Base-by-base conservation (phyloP, 257 asterid genomes). In the Scutellaria baicalensis region DNA sequence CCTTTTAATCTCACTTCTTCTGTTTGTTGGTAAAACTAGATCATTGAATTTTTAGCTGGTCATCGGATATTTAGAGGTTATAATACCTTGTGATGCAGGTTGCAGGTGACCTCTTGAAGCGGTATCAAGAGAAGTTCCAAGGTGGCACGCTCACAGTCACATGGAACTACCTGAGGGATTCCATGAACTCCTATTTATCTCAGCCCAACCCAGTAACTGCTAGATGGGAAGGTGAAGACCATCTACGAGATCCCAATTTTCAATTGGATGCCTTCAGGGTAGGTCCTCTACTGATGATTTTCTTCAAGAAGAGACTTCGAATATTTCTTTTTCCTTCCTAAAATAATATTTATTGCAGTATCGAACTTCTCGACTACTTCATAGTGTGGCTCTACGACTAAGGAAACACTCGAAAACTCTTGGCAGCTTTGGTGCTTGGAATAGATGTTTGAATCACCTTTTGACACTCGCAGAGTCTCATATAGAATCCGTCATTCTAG, bases 141-240 rank as follows among this genome's bases (percentile, higher is more conserved):
- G 97, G 99, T 11, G 96, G 99, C 49, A 80, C 95, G 0, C 91
- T 93, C 45, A 60, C 86, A 1, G 95, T 87, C 70, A 93, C 99
- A 11, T 93, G 97, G 99, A 93, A 81, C 84, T 93, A 93, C 86
- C 83, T 93, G 78, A 88, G 88, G 67, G 95, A 89, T 11, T 93
- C 96, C 64, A 93, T 93, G 99, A 93, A 84, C 80, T 78, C 89
- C 40, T 91, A 86, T 68, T 88, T 89, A 7, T 83, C 99, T 23
- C 99, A 93, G 82, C 99, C 99, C 54, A 93, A 93, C 72, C 99
- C 99, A 1, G 99, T 93, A 45, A 93, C 97, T 65, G 87, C 91
- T 61, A 86, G 99, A 68, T 93, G 99, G 99, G 99, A 93, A 84
- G 93, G 99, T 31, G 92, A 74, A 79, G 92, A 84, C 67, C 99